Evolutionary conservation across 2,329 filamentous ascomycete species (phyloP).

Genomic region (Botrytis sinoallii): DNA sequence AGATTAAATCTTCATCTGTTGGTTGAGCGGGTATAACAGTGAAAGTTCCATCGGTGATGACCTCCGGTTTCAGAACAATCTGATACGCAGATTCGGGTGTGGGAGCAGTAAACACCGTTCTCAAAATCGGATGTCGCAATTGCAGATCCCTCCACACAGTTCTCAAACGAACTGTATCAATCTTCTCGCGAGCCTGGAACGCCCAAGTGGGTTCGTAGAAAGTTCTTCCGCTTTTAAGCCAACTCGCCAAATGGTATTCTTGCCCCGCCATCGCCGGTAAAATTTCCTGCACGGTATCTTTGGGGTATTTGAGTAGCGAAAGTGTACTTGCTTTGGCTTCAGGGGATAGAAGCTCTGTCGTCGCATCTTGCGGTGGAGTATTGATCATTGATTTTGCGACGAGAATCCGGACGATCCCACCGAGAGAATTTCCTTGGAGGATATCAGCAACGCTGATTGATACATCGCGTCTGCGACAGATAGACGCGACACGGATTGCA

Average conservation of each 20-base stretch:
- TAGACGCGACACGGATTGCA: conserved; percentile 11
- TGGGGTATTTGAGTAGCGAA: neutral
- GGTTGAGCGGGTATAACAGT: neutral
- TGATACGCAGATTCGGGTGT: neutral
- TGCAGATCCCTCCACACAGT: neutral
- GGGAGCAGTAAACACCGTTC: conserved; percentile 4
- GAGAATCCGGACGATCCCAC: neutral
- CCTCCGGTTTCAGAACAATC: neutral
- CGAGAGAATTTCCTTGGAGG: conserved; percentile 9
- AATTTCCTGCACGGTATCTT: neutral
- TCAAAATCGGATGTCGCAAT: neutral
- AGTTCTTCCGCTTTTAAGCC: neutral
- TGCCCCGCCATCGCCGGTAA: conserved; percentile 3
- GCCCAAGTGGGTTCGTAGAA: conserved; percentile 15
- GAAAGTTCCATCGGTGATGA: neutral
- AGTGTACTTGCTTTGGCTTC: neutral
- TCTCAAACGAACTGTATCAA: neutral
- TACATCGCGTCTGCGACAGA: conserved; percentile 1
- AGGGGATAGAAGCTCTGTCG: neutral
- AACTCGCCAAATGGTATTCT: conserved; percentile 13
- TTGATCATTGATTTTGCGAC: neutral
- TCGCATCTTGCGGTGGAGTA: neutral
- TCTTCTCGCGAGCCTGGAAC: neutral
- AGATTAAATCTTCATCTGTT: neutral
- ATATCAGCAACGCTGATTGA: conserved; percentile 5